phyloP scores from a whole-genome alignment of 192 early-diverging fungal species.

The Coemansia sp. region DNA sequence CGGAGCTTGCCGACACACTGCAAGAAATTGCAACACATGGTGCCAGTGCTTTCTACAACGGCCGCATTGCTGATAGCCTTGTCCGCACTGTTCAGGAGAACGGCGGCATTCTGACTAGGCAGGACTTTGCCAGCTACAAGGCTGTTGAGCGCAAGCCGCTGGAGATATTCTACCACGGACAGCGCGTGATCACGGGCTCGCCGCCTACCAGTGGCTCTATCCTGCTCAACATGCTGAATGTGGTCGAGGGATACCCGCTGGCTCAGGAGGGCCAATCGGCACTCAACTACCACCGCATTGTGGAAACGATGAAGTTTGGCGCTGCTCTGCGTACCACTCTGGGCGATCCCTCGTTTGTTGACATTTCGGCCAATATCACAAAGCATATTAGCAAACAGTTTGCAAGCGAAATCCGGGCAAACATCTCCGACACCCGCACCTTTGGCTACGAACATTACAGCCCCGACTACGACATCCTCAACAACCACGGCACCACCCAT shows the following conservation, averaged over 20 bases:
- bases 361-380: constrained; percentile 44
- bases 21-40: constrained; percentile 64
- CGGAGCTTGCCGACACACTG: constrained; percentile 61
- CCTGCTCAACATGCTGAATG: constrained; percentile 80
- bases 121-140: constrained; percentile 72
- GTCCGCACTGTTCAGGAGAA: constrained; percentile 60
- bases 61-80: constrained; percentile 67
- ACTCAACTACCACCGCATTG: constrained; percentile 75
- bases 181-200: constrained; percentile 66
- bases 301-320: constrained; percentile 87
- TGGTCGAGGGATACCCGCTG: constrained; percentile 81
- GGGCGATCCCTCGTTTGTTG: constrained; percentile 75
- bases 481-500: constrained; percentile 91
- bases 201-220: constrained; percentile 85
- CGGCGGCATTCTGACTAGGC: constrained; percentile 75
- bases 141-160: constrained; percentile 61
- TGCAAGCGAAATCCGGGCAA: constrained; percentile 63
- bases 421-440: constrained; percentile 73
- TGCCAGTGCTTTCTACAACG: constrained; percentile 60
- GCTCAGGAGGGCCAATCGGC: constrained; percentile 57
- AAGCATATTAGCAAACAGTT: constrained; percentile 71
- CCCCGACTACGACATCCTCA: constrained; percentile 71
- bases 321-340: constrained; percentile 79
- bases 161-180: constrained; percentile 75
- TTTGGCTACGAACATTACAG: constrained; percentile 75